Percentiles rank a stretch among this genome's conserved stretches.
Evolutionary conservation across 352 stramenopile species (phyloP).

Genomic region (Pythium aquatile): DNA sequence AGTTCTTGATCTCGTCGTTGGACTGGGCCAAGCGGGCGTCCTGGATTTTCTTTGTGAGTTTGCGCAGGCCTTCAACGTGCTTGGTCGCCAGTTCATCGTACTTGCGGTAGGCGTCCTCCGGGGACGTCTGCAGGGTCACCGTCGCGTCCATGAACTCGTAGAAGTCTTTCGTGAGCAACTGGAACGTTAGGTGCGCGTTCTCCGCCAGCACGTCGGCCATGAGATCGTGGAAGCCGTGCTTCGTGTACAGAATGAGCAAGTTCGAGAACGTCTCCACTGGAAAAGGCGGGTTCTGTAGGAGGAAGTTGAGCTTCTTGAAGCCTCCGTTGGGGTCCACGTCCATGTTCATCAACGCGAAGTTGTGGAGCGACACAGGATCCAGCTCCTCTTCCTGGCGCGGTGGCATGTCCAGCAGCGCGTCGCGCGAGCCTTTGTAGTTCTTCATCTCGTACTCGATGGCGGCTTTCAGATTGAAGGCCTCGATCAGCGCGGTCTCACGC

Average conservation of each 20-base stretch:
- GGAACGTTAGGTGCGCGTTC: conserved; percentile 92
- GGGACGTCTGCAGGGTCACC: conserved; percentile 92
- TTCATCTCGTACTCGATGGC: conserved; percentile 96
- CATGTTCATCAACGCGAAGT: conserved; percentile 93
- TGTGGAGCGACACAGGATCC: conserved; percentile 90
- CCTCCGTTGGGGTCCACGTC: conserved; percentile 90
- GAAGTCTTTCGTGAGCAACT: conserved; percentile 92
- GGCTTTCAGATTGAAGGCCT: conserved; percentile 95
- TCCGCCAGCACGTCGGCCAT: conserved; percentile 95
- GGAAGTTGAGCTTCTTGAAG: conserved; percentile 95
- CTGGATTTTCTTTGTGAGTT: conserved; percentile 95
- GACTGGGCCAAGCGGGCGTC: conserved; percentile 89
- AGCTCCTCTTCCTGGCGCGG: conserved; percentile 90
- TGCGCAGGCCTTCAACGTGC: conserved; percentile 91
- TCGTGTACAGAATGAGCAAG: conserved; percentile 93
- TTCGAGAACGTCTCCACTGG: conserved; percentile 96
- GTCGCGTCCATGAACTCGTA: conserved; percentile 96
- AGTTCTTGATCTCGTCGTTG: conserved; percentile 92
- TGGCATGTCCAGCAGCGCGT: conserved; percentile 93
- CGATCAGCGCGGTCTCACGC: conserved; percentile 91
- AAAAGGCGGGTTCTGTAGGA: conserved; percentile 94
- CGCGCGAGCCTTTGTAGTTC: conserved; percentile 81
- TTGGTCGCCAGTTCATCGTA: conserved; percentile 93
- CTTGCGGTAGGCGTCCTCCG: conserved; percentile 92
- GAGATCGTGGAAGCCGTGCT: conserved; percentile 94